Percentiles rank a stretch among this genome's conserved stretches.
phyloP scores from a whole-genome alignment of 805 yeast genomes.

The Barnettozyma sp. region DNA sequence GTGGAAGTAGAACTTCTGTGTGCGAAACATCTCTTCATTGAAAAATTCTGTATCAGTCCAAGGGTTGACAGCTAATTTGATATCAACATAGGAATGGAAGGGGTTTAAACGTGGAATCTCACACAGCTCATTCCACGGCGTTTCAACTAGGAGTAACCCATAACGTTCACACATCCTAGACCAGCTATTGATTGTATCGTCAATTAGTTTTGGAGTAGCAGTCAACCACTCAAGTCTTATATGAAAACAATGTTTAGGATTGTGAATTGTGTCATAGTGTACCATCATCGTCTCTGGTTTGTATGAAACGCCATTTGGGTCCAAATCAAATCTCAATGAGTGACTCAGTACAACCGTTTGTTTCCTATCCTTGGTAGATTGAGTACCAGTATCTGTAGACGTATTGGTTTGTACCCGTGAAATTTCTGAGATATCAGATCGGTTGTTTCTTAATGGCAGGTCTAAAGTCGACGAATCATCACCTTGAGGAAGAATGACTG shows the following conservation, averaged over 20 bases:
- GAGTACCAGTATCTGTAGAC: not conserved
- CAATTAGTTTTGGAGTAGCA: slow-evolving; percentile 78
- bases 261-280: slow-evolving; percentile 87
- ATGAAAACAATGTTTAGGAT: slow-evolving; percentile 92
- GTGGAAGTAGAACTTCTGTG: slow-evolving; percentile 69
- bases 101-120: slow-evolving; percentile 73
- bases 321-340: slow-evolving; percentile 64
- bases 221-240: slow-evolving; percentile 89
- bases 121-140: slow-evolving; percentile 86
- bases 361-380: not conserved
- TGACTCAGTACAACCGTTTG: slow-evolving; percentile 54
- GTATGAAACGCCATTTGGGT: slow-evolving; percentile 62
- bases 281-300: slow-evolving; percentile 74
- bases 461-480: slow-evolving; percentile 6
- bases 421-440: slow-evolving; percentile 6
- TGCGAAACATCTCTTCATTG: slow-evolving; percentile 33
- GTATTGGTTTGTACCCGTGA: slow-evolving; percentile 7
- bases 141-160: slow-evolving; percentile 75
- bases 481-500: slow-evolving; percentile 11
- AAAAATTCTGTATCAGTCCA: slow-evolving; percentile 54
- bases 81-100: slow-evolving; percentile 76
- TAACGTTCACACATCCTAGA: slow-evolving; percentile 78
- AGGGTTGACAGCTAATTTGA: slow-evolving; percentile 62
- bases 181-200: slow-evolving; percentile 72
- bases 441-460: slow-evolving; percentile 13